Conservation (phyloP, 2,329 filamentous ascomycete genomes). For the Aspergillus flavus region DNA sequence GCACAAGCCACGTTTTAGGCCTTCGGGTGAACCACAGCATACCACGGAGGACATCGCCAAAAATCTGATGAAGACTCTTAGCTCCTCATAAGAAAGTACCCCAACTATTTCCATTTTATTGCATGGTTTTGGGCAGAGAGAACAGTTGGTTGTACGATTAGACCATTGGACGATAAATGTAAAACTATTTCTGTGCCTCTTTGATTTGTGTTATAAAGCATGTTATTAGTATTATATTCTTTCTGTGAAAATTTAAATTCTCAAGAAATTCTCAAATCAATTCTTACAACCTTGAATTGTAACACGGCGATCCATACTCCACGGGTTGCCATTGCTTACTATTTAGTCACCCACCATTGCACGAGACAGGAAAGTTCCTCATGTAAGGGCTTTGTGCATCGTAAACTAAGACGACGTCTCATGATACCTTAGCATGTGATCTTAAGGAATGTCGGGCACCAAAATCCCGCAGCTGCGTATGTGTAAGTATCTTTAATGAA, state of each 20-base stretch:
- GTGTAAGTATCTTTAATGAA: neutral
- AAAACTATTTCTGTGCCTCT: conserved; percentile 30
- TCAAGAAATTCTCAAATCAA: neutral
- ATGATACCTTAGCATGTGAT: neutral
- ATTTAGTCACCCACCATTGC: neutral
- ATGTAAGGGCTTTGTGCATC: neutral
- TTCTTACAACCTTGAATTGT: neutral
- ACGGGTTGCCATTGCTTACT: neutral
- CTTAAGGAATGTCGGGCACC: neutral
- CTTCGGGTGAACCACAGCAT: conserved; percentile 13
- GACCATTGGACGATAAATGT: conserved; percentile 30
- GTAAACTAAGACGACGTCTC: neutral
- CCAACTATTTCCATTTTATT: conserved; percentile 4
- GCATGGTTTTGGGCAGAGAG: conserved; percentile 11
- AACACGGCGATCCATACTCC: neutral
- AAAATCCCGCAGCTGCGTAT: neutral
- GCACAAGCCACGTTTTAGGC: conserved; percentile 23
- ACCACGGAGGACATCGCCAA: conserved; percentile 34
- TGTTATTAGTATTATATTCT: conserved; percentile 6
- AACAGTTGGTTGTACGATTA: conserved; percentile 38
- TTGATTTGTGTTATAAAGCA: conserved; percentile 33
- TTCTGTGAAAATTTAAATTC: conserved; percentile 7
- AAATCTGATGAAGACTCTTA: conserved; percentile 35
- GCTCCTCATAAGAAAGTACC: conserved; percentile 18
- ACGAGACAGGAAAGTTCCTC: neutral